Conservation (phyloP, 441 rosid genomes). For the Euphorbia schlechtendalii region DNA sequence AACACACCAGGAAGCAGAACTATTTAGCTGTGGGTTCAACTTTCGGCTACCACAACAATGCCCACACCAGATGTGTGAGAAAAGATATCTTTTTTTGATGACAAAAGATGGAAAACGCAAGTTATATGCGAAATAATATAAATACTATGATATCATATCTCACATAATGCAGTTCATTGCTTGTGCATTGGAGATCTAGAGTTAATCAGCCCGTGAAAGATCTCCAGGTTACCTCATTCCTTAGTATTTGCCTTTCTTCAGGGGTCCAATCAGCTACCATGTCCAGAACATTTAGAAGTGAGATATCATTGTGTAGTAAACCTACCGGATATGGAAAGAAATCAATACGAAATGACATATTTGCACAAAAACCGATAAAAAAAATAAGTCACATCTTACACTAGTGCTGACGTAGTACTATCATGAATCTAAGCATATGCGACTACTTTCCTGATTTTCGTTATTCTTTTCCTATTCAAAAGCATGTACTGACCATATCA, state of each 20-base stretch:
- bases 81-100: neutral
- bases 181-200: slow-evolving; percentile 3
- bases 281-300: slow-evolving; percentile 70
- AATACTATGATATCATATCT: neutral
- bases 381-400: no score
- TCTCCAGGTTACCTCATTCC: slow-evolving; percentile 58
- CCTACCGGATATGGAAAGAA: slow-evolving; percentile 61
- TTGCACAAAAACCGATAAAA: no score
- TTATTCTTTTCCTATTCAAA: no score
- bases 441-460: no score
- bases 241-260: slow-evolving; percentile 84
- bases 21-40: neutral
- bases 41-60: neutral
- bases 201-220: neutral
- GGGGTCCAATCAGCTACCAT: slow-evolving; percentile 90
- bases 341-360: slow-evolving; percentile 17
- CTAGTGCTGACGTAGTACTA: no score
- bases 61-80: neutral
- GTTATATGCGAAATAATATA: neutral
- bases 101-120: neutral
- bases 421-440: no score
- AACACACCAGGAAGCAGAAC: neutral
- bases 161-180: neutral
- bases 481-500: no score
- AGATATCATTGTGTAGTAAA: slow-evolving; percentile 69